Evolutionary conservation across 2,329 filamentous ascomycete species (phyloP).

Genomic region (Paraphaeosphaeria minitans): DNA sequence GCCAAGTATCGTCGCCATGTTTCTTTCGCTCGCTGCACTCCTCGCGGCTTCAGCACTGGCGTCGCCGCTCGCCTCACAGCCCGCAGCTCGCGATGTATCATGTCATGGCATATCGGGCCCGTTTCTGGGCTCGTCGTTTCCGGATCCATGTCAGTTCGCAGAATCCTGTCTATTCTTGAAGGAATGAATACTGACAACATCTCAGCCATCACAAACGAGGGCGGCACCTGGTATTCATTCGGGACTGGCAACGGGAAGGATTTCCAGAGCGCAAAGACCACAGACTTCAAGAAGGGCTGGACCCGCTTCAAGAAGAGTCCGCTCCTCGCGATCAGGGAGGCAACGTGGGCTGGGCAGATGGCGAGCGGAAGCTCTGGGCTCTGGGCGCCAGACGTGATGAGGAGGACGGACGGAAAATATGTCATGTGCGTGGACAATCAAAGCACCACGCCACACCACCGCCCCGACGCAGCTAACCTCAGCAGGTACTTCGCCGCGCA

Average conservation of each 20-base stretch:
- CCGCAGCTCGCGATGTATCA: background rate
- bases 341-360: background rate
- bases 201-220: slow-evolving; percentile 3
- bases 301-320: background rate
- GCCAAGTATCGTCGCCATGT: background rate
- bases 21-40: background rate
- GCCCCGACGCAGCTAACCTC: no score
- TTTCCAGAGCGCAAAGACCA: background rate
- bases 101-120: slow-evolving; percentile 5
- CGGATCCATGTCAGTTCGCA: slow-evolving; percentile 8
- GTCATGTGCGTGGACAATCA: background rate
- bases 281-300: slow-evolving; percentile 1
- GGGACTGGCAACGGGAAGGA: slow-evolving; percentile 7
- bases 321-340: background rate
- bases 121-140: background rate
- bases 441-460: no score
- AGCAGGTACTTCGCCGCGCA: slow-evolving; percentile 10
- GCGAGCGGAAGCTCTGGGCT: background rate
- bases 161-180: no score
- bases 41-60: background rate
- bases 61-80: background rate
- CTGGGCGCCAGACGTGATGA: slow-evolving; percentile 8
- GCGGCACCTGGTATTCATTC: slow-evolving; percentile 6
- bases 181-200: background rate
- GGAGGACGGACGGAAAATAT: slow-evolving; percentile 2